phyloP scores from a whole-genome alignment of 768 basidiomycete species.

The Galerina sulciceps region DNA sequence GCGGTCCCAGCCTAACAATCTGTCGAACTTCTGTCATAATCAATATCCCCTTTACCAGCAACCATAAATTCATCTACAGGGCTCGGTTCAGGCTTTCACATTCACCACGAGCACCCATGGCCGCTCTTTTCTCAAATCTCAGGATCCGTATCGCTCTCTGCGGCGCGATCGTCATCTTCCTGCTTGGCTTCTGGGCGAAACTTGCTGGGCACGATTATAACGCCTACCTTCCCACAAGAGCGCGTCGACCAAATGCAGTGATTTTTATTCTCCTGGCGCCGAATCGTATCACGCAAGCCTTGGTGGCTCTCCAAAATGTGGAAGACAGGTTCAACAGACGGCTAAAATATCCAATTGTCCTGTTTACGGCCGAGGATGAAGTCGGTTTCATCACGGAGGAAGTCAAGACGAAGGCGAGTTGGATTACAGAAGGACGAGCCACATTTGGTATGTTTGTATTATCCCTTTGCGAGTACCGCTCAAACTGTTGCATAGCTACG shows the following conservation, averaged over 20 bases:
- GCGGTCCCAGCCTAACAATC: neutral
- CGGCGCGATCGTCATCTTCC: neutral
- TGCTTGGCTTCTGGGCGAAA: slow-evolving; percentile 3
- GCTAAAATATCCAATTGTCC: slow-evolving; percentile 32
- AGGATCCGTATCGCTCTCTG: neutral
- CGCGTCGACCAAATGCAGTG: slow-evolving; percentile 23
- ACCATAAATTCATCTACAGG: neutral
- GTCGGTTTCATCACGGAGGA: slow-evolving; percentile 23
- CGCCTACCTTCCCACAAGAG: neutral
- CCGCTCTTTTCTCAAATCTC: neutral
- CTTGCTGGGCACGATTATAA: neutral
- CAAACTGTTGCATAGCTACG: slow-evolving; percentile 11
- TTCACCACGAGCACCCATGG: neutral
- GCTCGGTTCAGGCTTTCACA: neutral
- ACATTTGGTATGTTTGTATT: slow-evolving; percentile 23
- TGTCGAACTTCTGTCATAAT: neutral
- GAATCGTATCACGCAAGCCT: slow-evolving; percentile 28
- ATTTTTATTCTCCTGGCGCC: slow-evolving; percentile 33
- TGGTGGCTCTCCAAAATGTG: slow-evolving; percentile 29
- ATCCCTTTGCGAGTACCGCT: neutral
- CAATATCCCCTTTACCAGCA: neutral
- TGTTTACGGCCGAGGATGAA: slow-evolving; percentile 31
- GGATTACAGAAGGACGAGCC: slow-evolving; percentile 31
- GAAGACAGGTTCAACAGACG: slow-evolving; percentile 34
- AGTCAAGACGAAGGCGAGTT: slow-evolving; percentile 24